Evolutionary conservation across 139 green algal species (phyloP), one percentile per base, ranked within the genome.

Genomic region (Monoraphidium neglectum): DNA sequence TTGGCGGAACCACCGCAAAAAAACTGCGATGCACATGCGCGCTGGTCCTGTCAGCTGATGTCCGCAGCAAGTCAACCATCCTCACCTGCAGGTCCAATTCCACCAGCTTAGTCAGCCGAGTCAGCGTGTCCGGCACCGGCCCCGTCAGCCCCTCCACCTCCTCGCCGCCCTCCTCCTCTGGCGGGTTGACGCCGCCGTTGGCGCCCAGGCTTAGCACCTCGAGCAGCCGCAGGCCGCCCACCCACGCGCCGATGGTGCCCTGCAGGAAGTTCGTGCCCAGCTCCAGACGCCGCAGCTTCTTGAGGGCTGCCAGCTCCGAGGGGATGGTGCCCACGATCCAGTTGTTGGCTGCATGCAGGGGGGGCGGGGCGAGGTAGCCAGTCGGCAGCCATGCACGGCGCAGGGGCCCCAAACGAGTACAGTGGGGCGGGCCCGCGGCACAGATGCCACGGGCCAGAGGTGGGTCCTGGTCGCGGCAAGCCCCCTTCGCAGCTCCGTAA

Each of bases 301-400:
- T 73, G 12, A 85, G 57, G n/a, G 47, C 43, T 65, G 61, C 56
- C 54, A 82, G 37, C 16, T 30, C 16, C 1, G n/a, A 1, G 12
- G 46, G 54, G 1, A 88, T 60, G 46, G 43, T 64, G 40, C 78
- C 78, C 13, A 26, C 53, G 62, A 88, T 76, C 67, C 33, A 77
- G 76, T 88, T 88, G 72, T 81, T 82, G 30, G 53, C 75, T 79
- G 73, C n/a, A n/a, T n/a, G n/a, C n/a, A n/a, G n/a, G n/a, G n/a
- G 54, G 1, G 4, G 62, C 43, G 63, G 16, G 62, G 2, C 4
- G 59, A 21, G n/a, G 26, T 16, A 35, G 30, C 1, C 56, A 4
- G 36, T 53, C 33, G 36, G 36, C 6, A 13, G n/a, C 10, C 5
- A 6, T 37, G n/a, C 26, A 16, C n/a, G n/a, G n/a, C n/a, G n/a